Conservation (phyloP, 2,329 filamentous ascomycete species). For the Venturiaceae sp. region DNA sequence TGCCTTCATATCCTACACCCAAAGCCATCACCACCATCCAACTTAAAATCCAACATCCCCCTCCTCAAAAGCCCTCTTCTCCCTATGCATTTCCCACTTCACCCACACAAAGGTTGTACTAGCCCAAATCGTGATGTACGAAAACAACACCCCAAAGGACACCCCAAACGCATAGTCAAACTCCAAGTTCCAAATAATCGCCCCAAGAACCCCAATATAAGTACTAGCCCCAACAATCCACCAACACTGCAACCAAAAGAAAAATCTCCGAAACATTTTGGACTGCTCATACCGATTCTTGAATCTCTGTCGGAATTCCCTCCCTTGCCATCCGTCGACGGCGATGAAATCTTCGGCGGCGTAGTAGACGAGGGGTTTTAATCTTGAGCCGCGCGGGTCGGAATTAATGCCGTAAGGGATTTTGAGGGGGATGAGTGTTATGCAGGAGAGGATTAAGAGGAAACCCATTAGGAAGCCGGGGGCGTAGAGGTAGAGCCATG, state of each 20-base stretch:
- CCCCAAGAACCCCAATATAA: constrained; percentile 18
- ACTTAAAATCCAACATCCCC: too few relatives aligned
- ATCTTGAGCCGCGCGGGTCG: constrained; percentile 15
- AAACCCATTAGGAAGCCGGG: constrained; percentile 21
- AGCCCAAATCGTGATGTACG: constrained; percentile 19
- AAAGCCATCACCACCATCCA: too few relatives aligned
- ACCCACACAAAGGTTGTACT: constrained; percentile 13
- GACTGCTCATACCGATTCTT: constrained; percentile 20
- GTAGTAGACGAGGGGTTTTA: constrained; percentile 22
- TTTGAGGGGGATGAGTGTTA: constrained; percentile 19
- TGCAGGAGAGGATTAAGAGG: constrained; percentile 18
- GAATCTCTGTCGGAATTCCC: constrained; percentile 20
- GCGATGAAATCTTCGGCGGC: constrained; percentile 23
- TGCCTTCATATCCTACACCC: too few relatives aligned
- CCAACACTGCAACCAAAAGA: constrained; percentile 18
- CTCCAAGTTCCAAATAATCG: constrained; percentile 19
- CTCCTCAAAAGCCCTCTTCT: constrained; percentile 17
- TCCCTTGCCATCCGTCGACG: constrained; percentile 20
- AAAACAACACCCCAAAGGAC: constrained; percentile 17
- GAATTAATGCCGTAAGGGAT: constrained; percentile 22
- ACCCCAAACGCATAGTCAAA: constrained; percentile 21
- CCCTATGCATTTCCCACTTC: constrained; percentile 18
- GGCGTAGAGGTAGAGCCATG: constrained; percentile 19
- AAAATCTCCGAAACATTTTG: constrained; percentile 18
- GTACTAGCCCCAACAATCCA: constrained; percentile 18